Percentiles rank a stretch among this genome's conserved stretches.
phyloP scores from a whole-genome alignment of 225 moss, liverwort and hornwort genomes.

The Pseudisothecium myosuroides region DNA sequence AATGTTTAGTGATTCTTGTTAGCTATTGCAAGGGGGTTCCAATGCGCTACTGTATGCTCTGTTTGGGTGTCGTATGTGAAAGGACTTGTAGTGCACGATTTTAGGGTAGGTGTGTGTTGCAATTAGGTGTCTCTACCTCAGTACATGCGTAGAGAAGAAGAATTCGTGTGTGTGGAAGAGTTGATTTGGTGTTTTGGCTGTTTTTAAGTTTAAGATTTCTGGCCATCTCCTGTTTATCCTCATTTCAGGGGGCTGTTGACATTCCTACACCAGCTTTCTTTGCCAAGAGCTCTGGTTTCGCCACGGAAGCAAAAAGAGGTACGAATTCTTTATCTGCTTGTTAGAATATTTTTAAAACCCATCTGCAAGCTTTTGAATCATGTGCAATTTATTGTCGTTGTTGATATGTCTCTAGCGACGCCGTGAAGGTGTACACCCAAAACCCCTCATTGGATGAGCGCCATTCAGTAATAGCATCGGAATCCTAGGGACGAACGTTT shows the following conservation, averaged over 20 bases:
- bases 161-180: background rate
- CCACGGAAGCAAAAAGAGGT: conserved; percentile 27
- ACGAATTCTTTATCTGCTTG: background rate
- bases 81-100: background rate
- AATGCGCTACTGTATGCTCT: background rate
- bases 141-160: background rate
- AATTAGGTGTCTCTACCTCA: too few species aligned
- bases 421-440: background rate
- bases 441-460: background rate
- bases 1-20: background rate
- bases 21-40: background rate
- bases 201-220: background rate
- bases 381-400: background rate
- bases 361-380: background rate
- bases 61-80: background rate
- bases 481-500: background rate
- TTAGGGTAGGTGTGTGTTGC: background rate
- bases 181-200: background rate
- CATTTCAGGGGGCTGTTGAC: conserved; percentile 16
- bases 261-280: background rate
- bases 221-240: background rate
- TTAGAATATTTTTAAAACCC: background rate
- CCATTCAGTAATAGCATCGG: background rate
- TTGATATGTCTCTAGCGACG: background rate
- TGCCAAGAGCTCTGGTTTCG: background rate